phyloP scores from a whole-genome alignment of 176 grass and related monocot species.

The Carex myosuroides region DNA sequence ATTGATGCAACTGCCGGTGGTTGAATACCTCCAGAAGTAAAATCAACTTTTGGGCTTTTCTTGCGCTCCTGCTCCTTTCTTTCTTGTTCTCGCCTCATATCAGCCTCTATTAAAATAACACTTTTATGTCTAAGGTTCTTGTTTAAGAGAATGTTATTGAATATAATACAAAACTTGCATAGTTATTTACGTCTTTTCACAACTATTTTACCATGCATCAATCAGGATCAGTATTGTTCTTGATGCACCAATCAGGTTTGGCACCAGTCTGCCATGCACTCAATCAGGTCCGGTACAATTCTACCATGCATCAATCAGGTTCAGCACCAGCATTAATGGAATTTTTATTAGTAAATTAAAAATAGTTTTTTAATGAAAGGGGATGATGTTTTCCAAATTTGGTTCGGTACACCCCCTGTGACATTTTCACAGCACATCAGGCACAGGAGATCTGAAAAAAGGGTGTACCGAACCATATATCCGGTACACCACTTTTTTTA shows the following conservation, averaged over 20 bases:
- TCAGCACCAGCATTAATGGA: neutral
- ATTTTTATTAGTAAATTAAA: too few species aligned
- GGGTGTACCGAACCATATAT: too few species aligned
- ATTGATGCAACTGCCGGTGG: conserved; percentile 29
- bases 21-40: conserved; percentile 56
- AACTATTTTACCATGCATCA: neutral
- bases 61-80: conserved; percentile 85
- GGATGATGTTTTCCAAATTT: too few species aligned
- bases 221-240: neutral
- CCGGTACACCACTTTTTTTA: too few species aligned
- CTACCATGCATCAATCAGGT: neutral
- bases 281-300: neutral
- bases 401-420: too few species aligned
- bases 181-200: neutral
- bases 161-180: conserved; percentile 1
- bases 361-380: too few species aligned
- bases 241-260: neutral
- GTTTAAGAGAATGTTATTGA: neutral
- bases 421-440: too few species aligned
- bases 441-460: too few species aligned
- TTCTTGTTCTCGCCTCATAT: conserved; percentile 86
- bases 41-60: conserved; percentile 72
- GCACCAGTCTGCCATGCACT: neutral
- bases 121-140: neutral
- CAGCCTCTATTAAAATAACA: conserved; percentile 52